phyloP scores from a whole-genome alignment of 2,329 filamentous ascomycete genomes.

The Cladophialophora psammophila region DNA sequence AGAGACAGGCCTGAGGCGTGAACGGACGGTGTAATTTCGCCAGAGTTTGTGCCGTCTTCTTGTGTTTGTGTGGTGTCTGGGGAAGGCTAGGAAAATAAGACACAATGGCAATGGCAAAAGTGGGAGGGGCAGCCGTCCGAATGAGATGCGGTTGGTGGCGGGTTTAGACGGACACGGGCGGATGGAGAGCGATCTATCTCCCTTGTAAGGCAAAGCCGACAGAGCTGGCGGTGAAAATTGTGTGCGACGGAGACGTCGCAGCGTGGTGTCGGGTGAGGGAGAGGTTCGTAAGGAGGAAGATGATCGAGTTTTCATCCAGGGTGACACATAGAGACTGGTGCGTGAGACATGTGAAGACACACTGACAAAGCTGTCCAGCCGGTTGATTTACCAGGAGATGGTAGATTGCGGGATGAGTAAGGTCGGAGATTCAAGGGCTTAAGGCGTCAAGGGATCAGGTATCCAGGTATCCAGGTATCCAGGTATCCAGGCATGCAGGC shows the following conservation, averaged over 20 bases:
- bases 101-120: not conserved
- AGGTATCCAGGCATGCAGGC: not conserved
- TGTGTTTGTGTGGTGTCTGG: not conserved
- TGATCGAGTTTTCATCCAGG: slow-evolving; percentile 1
- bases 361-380: not conserved
- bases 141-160: not conserved
- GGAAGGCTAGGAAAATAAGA: not conserved
- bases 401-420: not conserved
- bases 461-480: not conserved
- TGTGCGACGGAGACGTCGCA: not conserved
- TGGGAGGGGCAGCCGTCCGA: not conserved
- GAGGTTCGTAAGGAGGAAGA: not conserved
- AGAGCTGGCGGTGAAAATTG: not conserved
- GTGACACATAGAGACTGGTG: not conserved
- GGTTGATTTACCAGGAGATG: not conserved
- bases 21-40: not conserved
- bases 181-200: not conserved
- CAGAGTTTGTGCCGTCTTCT: not conserved
- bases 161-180: slow-evolving; percentile 4
- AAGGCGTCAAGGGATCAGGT: not conserved
- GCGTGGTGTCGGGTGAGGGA: slow-evolving; percentile 1
- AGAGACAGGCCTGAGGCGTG: not conserved
- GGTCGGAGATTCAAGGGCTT: not conserved
- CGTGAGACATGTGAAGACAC: not conserved
- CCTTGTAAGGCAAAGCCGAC: not conserved